Evolutionary conservation across 1,284 basidiomycete species (phyloP).

Genomic region (Somion occarium): DNA sequence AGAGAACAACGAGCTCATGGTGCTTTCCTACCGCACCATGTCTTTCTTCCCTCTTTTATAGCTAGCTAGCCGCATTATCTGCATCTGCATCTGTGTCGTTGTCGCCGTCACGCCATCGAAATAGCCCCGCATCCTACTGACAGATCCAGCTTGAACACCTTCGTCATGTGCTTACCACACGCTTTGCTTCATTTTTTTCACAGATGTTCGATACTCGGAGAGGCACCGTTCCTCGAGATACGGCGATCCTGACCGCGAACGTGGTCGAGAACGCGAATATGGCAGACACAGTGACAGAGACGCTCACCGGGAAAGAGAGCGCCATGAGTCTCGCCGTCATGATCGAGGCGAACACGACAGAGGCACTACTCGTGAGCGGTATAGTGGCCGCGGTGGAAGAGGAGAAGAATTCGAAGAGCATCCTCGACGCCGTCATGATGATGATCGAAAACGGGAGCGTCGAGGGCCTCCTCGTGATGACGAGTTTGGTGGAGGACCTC

Average conservation of each 20-base stretch:
- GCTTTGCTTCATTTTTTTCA: conserved; percentile 10
- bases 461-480: conserved; percentile 43
- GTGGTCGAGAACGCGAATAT: conserved; percentile 17
- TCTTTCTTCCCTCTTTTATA: conserved; percentile 35
- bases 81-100: conserved; percentile 9
- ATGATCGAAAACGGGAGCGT: conserved; percentile 29
- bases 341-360: conserved; percentile 36
- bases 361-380: conserved; percentile 32
- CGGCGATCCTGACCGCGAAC: conserved; percentile 38
- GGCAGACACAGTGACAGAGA: conserved; percentile 41
- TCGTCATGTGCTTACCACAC: conserved; percentile 9
- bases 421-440: conserved; percentile 38
- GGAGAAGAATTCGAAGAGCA: conserved; percentile 34
- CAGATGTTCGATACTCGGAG: conserved; percentile 39
- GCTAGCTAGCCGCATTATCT: conserved; percentile 41
- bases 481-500: conserved; percentile 32
- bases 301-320: conserved; percentile 30
- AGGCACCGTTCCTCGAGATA: conserved; percentile 50
- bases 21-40: conserved; percentile 56
- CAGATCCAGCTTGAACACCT: conserved; percentile 13
- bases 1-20: conserved; percentile 42
- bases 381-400: conserved; percentile 19
- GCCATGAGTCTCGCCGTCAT: conserved; percentile 21
- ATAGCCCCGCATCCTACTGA: conserved; percentile 21
- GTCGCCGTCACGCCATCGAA: conserved; percentile 11